Percentiles rank a stretch among this genome's conserved stretches.
Conservation (phyloP, 2,329 filamentous ascomycete species). For the Diplodia sapinea region DNA sequence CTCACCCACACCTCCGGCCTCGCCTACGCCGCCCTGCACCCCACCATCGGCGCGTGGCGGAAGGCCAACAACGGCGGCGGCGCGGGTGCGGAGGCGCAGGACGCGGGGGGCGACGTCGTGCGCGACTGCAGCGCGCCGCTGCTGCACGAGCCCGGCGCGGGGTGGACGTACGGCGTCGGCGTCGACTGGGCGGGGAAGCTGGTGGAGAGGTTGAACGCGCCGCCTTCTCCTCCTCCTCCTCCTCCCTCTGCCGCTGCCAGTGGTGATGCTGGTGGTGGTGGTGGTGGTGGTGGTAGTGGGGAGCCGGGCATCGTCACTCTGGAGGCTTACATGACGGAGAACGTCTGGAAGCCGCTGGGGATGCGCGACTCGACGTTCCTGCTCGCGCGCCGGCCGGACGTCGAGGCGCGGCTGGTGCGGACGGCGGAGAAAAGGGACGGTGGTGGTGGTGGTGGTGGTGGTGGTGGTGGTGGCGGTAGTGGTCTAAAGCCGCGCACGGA, state of each 20-base stretch:
- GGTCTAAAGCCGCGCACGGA: too few relatives aligned
- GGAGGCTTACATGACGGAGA: constrained; percentile 38
- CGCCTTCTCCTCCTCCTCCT: too few relatives aligned
- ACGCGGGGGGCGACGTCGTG: constrained; percentile 16
- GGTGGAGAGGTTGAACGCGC: constrained; percentile 50
- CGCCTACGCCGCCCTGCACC: constrained; percentile 52
- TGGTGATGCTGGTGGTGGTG: constrained; percentile 32
- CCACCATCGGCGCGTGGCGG: constrained; percentile 52
- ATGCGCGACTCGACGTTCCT: constrained; percentile 38
- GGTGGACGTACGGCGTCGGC: constrained; percentile 54
- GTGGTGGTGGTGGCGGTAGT: too few relatives aligned
- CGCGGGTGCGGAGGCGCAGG: not conserved
- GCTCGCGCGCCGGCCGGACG: constrained; percentile 16
- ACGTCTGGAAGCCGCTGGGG: constrained; percentile 37
- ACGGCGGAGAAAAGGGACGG: constrained; percentile 21
- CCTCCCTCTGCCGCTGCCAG: too few relatives aligned
- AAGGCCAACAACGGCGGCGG: constrained; percentile 39
- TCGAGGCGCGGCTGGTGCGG: constrained; percentile 27
- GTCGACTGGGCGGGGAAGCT: constrained; percentile 58
- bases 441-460: too few relatives aligned
- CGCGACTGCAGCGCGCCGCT: constrained; percentile 45
- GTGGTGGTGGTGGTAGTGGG: constrained; percentile 39
- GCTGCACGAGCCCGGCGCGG: constrained; percentile 47
- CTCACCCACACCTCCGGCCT: constrained; percentile 60
- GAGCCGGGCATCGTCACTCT: constrained; percentile 27